phyloP scores from a whole-genome alignment of 306 rosid species.

The Dryas alaskensis region DNA sequence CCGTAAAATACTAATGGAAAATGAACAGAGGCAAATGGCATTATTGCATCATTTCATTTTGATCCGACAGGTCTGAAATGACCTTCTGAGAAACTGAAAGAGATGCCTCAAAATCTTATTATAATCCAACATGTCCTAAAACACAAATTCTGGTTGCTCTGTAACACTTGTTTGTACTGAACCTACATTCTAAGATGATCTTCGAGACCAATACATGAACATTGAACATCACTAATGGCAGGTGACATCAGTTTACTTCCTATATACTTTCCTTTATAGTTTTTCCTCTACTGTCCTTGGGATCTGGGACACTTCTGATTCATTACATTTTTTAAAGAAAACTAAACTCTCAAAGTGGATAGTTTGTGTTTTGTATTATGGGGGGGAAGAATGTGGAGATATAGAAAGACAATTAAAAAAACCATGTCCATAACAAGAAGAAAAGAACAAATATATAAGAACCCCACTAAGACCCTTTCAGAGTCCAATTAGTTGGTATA shows the following conservation, averaged over 20 bases:
- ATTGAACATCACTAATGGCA: conserved; percentile 13
- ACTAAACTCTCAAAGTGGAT: conserved; percentile 21
- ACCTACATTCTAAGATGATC: neutral
- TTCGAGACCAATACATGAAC: conserved; percentile 13
- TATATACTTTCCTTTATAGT: neutral
- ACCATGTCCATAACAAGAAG: conserved; percentile 32
- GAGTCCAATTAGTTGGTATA: conserved; percentile 34
- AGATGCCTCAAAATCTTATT: neutral
- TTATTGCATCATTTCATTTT: no score
- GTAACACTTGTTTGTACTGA: neutral
- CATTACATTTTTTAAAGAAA: conserved; percentile 19
- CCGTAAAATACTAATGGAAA: no score
- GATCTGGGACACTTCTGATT: conserved; percentile 11
- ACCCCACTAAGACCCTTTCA: conserved; percentile 44
- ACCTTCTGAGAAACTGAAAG: no score
- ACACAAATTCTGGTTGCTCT: neutral
- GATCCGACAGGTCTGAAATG: no score
- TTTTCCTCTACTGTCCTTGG: conserved; percentile 6
- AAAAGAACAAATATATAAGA: conserved; percentile 27
- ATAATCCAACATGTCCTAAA: neutral
- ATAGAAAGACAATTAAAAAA: conserved; percentile 30
- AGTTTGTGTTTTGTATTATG: conserved; percentile 35
- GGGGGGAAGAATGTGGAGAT: conserved; percentile 45
- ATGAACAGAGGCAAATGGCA: no score
- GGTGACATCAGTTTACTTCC: neutral